Evolutionary conservation across 1,284 basidiomycete species (phyloP).

Genomic region (Ganoderma leucocontextum): DNA sequence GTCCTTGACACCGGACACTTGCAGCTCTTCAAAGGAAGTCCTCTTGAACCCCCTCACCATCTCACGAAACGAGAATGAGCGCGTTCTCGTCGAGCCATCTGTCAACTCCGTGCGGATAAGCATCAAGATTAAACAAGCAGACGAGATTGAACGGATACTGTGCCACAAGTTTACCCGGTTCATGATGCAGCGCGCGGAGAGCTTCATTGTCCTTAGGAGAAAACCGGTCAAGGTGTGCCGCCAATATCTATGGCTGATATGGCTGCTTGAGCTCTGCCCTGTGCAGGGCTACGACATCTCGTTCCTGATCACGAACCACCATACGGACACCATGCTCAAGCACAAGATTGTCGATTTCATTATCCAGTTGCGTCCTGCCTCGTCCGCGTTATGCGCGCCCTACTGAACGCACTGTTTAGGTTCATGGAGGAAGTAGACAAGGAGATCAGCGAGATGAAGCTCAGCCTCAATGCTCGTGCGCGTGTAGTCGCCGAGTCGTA

Average conservation of each 20-base stretch:
- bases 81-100: constrained; percentile 95
- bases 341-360: constrained; percentile 99
- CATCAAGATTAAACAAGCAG: constrained; percentile 99
- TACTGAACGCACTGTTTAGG: constrained; percentile 46
- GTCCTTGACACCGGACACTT: constrained; percentile 7
- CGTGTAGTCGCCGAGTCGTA: constrained; percentile 97
- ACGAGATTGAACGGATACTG: constrained; percentile 97
- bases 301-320: constrained; percentile 97
- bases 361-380: constrained; percentile 76
- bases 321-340: constrained; percentile 98
- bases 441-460: constrained; percentile 91
- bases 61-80: constrained; percentile 96
- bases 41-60: constrained; percentile 93
- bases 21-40: constrained; percentile 91
- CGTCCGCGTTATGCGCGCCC: background rate
- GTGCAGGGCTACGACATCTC: constrained; percentile 95
- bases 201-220: constrained; percentile 94
- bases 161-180: constrained; percentile 99
- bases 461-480: constrained; percentile 93
- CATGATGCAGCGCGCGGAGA: constrained; percentile 98
- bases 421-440: constrained; percentile 99
- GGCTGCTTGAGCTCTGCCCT: constrained; percentile 10
- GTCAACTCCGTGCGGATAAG: constrained; percentile 97
- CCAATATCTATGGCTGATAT: background rate
- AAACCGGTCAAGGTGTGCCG: constrained; percentile 86